Percentiles rank a stretch among this genome's conserved stretches.
phyloP scores from a whole-genome alignment of 2,329 filamentous ascomycete genomes.

The Ceratocystis destructans region DNA sequence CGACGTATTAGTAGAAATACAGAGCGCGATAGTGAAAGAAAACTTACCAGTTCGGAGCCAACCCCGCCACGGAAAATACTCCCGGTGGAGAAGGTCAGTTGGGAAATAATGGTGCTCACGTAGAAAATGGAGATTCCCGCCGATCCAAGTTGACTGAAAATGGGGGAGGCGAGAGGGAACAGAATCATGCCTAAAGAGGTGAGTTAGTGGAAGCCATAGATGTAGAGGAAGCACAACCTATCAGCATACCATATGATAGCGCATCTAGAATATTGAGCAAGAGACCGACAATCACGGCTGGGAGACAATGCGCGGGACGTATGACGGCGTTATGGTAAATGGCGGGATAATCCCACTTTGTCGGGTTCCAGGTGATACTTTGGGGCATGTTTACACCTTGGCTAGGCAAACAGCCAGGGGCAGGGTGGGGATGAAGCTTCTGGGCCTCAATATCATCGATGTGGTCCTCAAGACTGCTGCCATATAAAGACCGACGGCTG shows the following conservation, averaged over 20 bases:
- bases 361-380: constrained; percentile 38
- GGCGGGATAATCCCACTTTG: constrained; percentile 54
- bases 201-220: not conserved
- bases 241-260: constrained; percentile 63
- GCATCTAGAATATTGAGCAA: constrained; percentile 90
- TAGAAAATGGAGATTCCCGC: constrained; percentile 98
- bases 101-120: constrained; percentile 88
- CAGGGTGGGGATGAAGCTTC: not conserved
- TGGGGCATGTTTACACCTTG: constrained; percentile 1
- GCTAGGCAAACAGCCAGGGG: constrained; percentile 2
- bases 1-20: not conserved
- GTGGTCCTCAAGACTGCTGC: constrained; percentile 1
- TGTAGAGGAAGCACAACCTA: not conserved
- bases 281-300: constrained; percentile 76
- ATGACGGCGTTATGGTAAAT: constrained; percentile 53
- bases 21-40: not conserved
- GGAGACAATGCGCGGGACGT: constrained; percentile 56
- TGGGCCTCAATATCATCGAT: constrained; percentile 5
- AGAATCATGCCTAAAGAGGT: constrained; percentile 61
- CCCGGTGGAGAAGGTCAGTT: constrained; percentile 74
- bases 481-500: constrained; percentile 2
- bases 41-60: constrained; percentile 73
- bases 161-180: constrained; percentile 75
- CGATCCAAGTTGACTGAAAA: constrained; percentile 75
- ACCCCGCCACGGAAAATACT: constrained; percentile 85